Base-by-base conservation (phyloP, 176 grass and related monocot species). In the Coix lacrymajobi region DNA sequence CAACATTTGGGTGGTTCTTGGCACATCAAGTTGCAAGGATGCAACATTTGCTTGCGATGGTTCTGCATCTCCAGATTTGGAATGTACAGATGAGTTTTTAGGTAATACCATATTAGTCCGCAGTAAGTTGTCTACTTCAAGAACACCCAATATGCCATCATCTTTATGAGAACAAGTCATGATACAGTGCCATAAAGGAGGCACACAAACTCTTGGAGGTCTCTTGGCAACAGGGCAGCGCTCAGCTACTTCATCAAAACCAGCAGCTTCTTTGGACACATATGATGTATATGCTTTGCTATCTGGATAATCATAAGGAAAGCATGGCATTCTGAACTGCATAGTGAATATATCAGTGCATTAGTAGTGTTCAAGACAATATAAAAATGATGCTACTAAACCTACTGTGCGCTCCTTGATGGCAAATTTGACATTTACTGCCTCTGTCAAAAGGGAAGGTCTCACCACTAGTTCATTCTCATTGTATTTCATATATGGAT, bases 301-400 rank as follows among this genome's bases (percentile, higher is more conserved):
- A 37, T 98, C 96, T 68, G 96, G 96, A 82, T 93, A 98, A 90
- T 98, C 96, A 84, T 80, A 85, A n/a, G 96, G 96, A 70, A 98
- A 98, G 75, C 78, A 87, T 71, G 96, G 90, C 56, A 93, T 62
- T 60, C 83, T 87, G 24, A 85, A 90, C 92, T 95, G 86, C 48
- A 87, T 73, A 75, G 79, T 28, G 48, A 69, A 77, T 28, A 19
- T 49, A 7, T 58, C 25, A 41, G 28, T 52, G 29, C 39, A 75
- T 88, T 51, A 62, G 34, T 62, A 62, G 16, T 78, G 84, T 43
- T 49, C 2, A 75, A 72, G 41, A 78, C 69, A 28, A 62, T 16
- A 69, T 79, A 12, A 71, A 12, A 69, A 49, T 25, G 12, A 44
- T 11, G 6, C 39, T 71, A 14, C 36, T 37, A 32, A 68, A 71